These are phyloP conservation scores for Tulasnella sp. DNA, from an alignment of 768 basidiomycete species.

Conservation along the genomic window DNA sequence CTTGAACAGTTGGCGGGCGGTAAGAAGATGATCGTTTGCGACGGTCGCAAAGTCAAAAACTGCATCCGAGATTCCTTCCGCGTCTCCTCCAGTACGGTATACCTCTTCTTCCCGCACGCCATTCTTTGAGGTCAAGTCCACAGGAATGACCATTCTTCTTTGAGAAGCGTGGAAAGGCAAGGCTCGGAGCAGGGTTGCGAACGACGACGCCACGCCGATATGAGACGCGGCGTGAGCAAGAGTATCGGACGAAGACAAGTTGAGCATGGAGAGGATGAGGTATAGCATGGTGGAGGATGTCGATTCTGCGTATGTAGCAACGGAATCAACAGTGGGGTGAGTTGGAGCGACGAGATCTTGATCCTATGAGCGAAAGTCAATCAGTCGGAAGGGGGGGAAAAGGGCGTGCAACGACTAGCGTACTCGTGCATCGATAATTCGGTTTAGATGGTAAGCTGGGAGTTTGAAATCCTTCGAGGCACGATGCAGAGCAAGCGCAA, in stretches of 20 bases:
- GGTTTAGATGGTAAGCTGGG: constrained; percentile 67
- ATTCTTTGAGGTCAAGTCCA: constrained; percentile 72
- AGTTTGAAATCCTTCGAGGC: constrained; percentile 45
- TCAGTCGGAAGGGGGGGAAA: not conserved
- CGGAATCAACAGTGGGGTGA: constrained; percentile 57
- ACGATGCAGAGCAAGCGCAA: constrained; percentile 63
- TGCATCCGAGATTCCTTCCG: constrained; percentile 62
- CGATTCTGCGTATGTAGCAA: constrained; percentile 68
- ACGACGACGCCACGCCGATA: constrained; percentile 64
- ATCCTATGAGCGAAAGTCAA: constrained; percentile 39
- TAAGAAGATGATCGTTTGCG: constrained; percentile 71
- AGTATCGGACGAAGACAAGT: constrained; percentile 40
- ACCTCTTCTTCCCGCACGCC: constrained; percentile 74
- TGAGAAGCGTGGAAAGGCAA: constrained; percentile 69
- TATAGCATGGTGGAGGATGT: constrained; percentile 75
- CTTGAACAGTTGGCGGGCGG: constrained; percentile 62
- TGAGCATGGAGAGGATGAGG: constrained; percentile 59
- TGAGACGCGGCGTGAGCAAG: constrained; percentile 76
- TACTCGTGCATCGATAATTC: constrained; percentile 80
- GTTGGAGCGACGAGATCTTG: constrained; percentile 56
- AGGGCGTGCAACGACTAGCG: constrained; percentile 24
- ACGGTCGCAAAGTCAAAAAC: constrained; percentile 76
- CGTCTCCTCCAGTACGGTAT: constrained; percentile 37
- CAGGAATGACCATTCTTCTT: constrained; percentile 66
- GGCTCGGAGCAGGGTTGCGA: constrained; percentile 63